These are phyloP conservation scores for Entomortierella beljakovae DNA, from an alignment of 192 early-diverging fungal genomes.

Conservation along the genomic window DNA sequence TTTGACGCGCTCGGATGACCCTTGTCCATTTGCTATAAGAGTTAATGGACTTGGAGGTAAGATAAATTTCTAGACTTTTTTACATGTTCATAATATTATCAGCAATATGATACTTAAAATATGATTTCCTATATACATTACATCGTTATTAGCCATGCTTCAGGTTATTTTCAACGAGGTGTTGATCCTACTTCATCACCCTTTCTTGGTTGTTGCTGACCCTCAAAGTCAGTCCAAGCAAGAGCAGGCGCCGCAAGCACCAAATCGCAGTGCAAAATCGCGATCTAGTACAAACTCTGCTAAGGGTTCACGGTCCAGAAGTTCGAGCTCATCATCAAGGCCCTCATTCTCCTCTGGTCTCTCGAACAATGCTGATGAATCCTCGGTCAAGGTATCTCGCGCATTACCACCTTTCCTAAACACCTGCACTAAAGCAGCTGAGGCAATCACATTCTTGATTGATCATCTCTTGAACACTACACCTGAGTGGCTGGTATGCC, in stretches of 20 bases:
- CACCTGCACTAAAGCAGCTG: conserved; percentile 51
- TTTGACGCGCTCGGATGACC: conserved; percentile 28
- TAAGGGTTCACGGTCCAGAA: conserved; percentile 27
- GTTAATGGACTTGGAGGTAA: conserved; percentile 48
- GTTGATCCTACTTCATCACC: conserved; percentile 45
- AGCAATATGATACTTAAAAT: neutral
- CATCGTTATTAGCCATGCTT: conserved; percentile 34
- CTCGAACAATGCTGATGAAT: conserved; percentile 2
- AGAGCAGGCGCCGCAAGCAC: neutral
- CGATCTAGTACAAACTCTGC: conserved; percentile 15
- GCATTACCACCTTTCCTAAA: conserved; percentile 39
- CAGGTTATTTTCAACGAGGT: conserved; percentile 52
- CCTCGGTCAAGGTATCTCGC: neutral
- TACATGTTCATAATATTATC: neutral
- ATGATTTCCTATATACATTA: neutral
- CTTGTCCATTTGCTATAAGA: conserved; percentile 27
- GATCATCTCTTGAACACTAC: conserved; percentile 43
- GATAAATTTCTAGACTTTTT: neutral
- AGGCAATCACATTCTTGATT: conserved; percentile 42
- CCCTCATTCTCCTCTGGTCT: neutral
- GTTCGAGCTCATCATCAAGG: conserved; percentile 22
- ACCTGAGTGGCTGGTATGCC: conserved; percentile 48
- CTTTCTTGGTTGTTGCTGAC: conserved; percentile 39
- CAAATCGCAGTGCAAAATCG: conserved; percentile 7
- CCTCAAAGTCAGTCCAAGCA: conserved; percentile 18